A percentile compares a stretch with the other conserved stretches of the same genome.
Evolutionary conservation across 2,329 filamentous ascomycete genomes (phyloP).

Genomic region (Fusarium neocosmosporiellum): DNA sequence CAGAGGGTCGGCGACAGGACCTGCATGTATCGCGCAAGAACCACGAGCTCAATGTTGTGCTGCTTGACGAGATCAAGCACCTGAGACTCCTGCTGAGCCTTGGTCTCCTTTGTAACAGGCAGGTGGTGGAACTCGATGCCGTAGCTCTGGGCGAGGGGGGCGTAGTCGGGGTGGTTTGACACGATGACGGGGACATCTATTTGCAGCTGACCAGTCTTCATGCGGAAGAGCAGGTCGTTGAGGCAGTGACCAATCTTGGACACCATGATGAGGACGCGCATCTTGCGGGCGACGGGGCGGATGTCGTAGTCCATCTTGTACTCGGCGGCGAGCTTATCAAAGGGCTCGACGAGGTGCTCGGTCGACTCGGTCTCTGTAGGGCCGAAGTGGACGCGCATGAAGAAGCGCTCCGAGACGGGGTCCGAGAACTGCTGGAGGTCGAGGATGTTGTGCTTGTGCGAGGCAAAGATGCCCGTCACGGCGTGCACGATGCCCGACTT

Average conservation of each 20-base stretch:
- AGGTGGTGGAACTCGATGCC: slow-evolving; percentile 84
- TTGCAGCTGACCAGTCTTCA: slow-evolving; percentile 77
- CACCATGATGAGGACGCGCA: slow-evolving; percentile 86
- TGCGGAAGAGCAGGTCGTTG: slow-evolving; percentile 85
- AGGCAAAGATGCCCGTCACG: slow-evolving; percentile 81
- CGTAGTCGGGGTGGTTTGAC: slow-evolving; percentile 84
- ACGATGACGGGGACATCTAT: slow-evolving; percentile 83
- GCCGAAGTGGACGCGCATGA: slow-evolving; percentile 89
- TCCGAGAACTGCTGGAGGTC: slow-evolving; percentile 89
- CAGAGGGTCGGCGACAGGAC: slow-evolving; percentile 81
- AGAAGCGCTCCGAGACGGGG: slow-evolving; percentile 78
- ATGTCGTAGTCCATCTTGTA: slow-evolving; percentile 80
- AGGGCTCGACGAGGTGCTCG: slow-evolving; percentile 64
- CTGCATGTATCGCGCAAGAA: slow-evolving; percentile 90
- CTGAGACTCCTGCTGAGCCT: slow-evolving; percentile 76
- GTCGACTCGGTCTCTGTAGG: slow-evolving; percentile 62
- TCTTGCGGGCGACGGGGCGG: slow-evolving; percentile 74
- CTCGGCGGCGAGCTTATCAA: slow-evolving; percentile 70
- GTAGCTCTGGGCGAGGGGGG: slow-evolving; percentile 75
- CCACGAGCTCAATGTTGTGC: slow-evolving; percentile 80
- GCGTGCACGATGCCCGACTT: slow-evolving; percentile 87
- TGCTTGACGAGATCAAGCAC: slow-evolving; percentile 77
- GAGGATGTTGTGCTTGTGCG: slow-evolving; percentile 81
- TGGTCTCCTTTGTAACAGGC: slow-evolving; percentile 82
- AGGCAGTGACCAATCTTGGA: slow-evolving; percentile 90